These are phyloP conservation scores for Cordia subcordata DNA, from an alignment of 257 asterid genomes.

Conservation along the genomic window DNA sequence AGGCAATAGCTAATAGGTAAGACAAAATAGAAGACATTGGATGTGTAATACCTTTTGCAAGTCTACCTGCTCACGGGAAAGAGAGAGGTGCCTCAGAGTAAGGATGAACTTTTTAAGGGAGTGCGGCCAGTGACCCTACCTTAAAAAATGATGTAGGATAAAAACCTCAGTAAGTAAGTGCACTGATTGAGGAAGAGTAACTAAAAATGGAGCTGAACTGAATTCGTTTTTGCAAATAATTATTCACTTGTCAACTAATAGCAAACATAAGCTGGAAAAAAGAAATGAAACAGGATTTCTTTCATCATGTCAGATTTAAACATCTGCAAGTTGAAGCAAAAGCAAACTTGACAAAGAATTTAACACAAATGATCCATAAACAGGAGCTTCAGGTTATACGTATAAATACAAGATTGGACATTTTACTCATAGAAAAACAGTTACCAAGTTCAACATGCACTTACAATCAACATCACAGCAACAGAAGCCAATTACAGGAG, in stretches of 20 bases:
- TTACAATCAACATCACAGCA: not conserved
- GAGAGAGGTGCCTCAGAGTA: constrained; percentile 53
- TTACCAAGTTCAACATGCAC: not conserved
- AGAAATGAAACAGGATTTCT: too few species aligned
- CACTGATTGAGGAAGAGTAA: too few species aligned
- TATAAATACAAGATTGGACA: not conserved
- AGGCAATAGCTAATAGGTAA: constrained; percentile 5
- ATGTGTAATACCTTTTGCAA: constrained; percentile 26
- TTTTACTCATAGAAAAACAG: not conserved
- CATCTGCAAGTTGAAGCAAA: too few species aligned
- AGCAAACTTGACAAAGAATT: too few species aligned
- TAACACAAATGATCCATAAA: too few species aligned
- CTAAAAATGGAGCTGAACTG: too few species aligned
- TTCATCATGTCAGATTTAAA: too few species aligned
- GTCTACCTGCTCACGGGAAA: constrained; percentile 67
- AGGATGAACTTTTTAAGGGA: constrained; percentile 68
- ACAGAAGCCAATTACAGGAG: not conserved
- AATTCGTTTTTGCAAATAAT: too few species aligned
- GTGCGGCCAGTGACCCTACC: constrained; percentile 84
- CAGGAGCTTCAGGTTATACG: too few species aligned
- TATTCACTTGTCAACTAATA: too few species aligned
- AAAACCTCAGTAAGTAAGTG: not conserved
- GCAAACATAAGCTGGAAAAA: too few species aligned
- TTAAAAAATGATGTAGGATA: constrained; percentile 12
- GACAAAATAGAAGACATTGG: not conserved